Evolutionary conservation across 768 basidiomycete genomes (phyloP).

Genomic region (Auriscalpium vulgare): DNA sequence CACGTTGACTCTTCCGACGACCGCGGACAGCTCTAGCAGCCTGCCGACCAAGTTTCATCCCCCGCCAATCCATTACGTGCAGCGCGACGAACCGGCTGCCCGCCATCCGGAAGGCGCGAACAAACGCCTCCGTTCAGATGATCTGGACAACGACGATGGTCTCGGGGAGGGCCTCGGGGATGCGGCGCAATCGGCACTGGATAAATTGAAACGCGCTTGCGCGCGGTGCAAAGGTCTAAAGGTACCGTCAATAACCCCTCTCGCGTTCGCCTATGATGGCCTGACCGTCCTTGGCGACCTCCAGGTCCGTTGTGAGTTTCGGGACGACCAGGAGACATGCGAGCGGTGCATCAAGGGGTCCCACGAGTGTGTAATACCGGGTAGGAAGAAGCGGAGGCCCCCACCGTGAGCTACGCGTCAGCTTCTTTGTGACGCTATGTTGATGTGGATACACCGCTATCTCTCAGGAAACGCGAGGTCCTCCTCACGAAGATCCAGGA

Average conservation of each 20-base stretch:
- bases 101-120: background rate
- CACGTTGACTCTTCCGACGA: too few species aligned
- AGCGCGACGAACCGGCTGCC: too few species aligned
- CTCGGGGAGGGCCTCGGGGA: background rate
- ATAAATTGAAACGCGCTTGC: conserved; percentile 16
- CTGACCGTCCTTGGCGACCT: background rate
- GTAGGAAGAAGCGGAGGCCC: conserved; percentile 70
- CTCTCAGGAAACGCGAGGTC: conserved; percentile 65
- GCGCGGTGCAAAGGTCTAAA: conserved; percentile 15
- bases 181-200: background rate
- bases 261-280: background rate
- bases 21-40: too few species aligned
- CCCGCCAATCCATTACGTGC: too few species aligned
- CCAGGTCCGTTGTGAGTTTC: conserved; percentile 74
- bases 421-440: background rate
- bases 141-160: conserved; percentile 8
- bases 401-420: conserved; percentile 52
- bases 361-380: conserved; percentile 74
- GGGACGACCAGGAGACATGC: conserved; percentile 63
- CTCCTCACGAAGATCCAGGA: conserved; percentile 70
- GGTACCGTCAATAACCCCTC: background rate
- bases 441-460: background rate
- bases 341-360: conserved; percentile 65
- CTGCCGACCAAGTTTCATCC: too few species aligned
- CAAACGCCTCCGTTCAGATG: conserved; percentile 2